Evolutionary conservation across 2,329 filamentous ascomycete genomes (phyloP), one percentile per base, ranked within the genome.

Genomic region (Aspergillus calidoustus): DNA sequence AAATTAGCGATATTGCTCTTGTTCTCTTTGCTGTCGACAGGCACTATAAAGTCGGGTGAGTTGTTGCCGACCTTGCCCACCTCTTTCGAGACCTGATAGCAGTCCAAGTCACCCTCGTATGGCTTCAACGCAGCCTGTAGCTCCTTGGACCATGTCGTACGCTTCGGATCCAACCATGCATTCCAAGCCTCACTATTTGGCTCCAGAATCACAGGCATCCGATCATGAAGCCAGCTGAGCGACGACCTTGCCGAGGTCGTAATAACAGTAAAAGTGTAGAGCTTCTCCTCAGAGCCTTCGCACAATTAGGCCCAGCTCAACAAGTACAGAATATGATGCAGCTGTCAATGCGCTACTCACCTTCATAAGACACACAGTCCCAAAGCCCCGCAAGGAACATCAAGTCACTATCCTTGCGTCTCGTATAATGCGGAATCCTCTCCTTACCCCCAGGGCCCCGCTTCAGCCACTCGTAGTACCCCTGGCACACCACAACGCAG

Each of bases 401-500:
- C 69, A 97, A 79, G 69, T 88, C 85, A 0, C 91, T 91, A 73
- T 98, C 94, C 68, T 88, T 91, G 30, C 93, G 84, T 77, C 89
- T 93, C 23, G 92, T 86, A 70, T 88, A 97, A 76, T 98, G 88
- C 11, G 95, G 94, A 1, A 94, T 80, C 78, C 92, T 96, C 57
- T 95, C 90, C 68, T 91, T 93, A 7, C 87, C 84, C 1, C 84
- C 84, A 71, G 83, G 57, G 70, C 86, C 89, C 70, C 89, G 91
- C 77, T 94, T 94, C 62, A 96, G 81, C 95, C 95, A 98, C 77
- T 99, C 95, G 72, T 92, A 99, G 77, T 98, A 99, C 1, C 95
- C 95, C 76, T 97, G 90, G 9, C 91, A 93, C 6, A 97, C 74
- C 9, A 98, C 87, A 23, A 98, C 83, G 74, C 95, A 98, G 31